These are phyloP conservation scores for Naganishia cerealis DNA, from an alignment of 1,284 basidiomycete genomes.

Conservation along the genomic window DNA sequence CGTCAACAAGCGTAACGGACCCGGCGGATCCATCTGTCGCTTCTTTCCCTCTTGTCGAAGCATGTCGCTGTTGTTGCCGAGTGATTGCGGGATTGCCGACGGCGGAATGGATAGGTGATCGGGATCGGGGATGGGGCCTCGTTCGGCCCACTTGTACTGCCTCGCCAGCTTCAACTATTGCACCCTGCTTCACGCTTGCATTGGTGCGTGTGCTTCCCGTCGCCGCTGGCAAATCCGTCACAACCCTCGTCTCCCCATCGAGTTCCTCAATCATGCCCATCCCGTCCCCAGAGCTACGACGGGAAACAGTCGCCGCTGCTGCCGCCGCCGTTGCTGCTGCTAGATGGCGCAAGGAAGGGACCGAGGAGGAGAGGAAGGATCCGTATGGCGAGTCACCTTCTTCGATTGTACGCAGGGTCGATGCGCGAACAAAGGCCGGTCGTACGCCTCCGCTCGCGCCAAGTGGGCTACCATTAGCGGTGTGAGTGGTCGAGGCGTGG, in stretches of 20 bases:
- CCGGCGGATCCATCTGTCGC: background rate
- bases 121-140: background rate
- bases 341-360: constrained; percentile 8
- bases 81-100: background rate
- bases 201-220: background rate
- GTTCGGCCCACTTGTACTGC: background rate
- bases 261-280: constrained; percentile 18
- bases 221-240: background rate
- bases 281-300: constrained; percentile 13
- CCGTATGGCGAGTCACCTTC: constrained; percentile 33
- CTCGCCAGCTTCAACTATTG: background rate
- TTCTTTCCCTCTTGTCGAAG: background rate
- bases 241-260: background rate
- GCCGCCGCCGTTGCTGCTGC: background rate
- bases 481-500: background rate
- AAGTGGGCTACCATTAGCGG: background rate
- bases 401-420: constrained; percentile 31
- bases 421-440: constrained; percentile 27
- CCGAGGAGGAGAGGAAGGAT: constrained; percentile 13
- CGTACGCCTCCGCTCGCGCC: background rate
- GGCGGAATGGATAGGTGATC: background rate
- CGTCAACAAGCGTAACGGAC: background rate
- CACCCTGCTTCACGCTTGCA: background rate
- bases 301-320: background rate
- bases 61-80: background rate